Base-by-base conservation (phyloP, 2,329 filamentous ascomycete species). In the Paracoccidioides brasiliensis region DNA sequence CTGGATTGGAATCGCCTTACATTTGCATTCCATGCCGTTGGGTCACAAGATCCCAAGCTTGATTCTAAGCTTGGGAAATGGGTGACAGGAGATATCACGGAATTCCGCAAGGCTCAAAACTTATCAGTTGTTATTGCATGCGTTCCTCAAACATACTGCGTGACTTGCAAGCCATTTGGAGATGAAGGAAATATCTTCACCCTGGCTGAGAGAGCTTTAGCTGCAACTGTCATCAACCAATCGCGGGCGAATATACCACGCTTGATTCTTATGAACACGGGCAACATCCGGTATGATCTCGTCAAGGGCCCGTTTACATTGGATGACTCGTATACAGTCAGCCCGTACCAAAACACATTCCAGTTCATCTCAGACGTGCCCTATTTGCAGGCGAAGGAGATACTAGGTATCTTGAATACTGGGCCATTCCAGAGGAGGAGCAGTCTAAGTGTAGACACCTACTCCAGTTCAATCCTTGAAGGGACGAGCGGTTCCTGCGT, bases 1-100 rank as follows among this genome's bases (percentile, higher is more conserved):
- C 73, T 86, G 8, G 83, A 86, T 68, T 86, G 81, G 78, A 86
- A 85, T 66, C 76, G 81, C 4, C 70, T 76, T n/a, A 83, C 81
- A 0, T 85, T 86, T 61, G 74, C 78, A 56, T 84, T 81, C 63
- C 83, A 86, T 64, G 76, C 81, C 3, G 67, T 71, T n/a, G 74
- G 73, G 43, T 76, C 74, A 48, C 74, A 78, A 49, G 63, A 69
- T 42, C 42, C 54, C 37, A 70, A 69, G 0, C 81, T 81, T 53
- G 78, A 82, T 61, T 77, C 73, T 7, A 61, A 67, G 32, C 67
- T 74, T 8, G 80, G 80, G 30, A 55, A 71, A 22, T 62, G 64
- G 0, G 72, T 80, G 2, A 78, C 78, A 0, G 61, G 67, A 3
- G 71, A 76, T 6, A 81, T 84, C 62, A 77, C 76, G 4, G 60